These are phyloP conservation scores for Morella rubra DNA, from an alignment of 306 rosid genomes.

Conservation along the genomic window DNA sequence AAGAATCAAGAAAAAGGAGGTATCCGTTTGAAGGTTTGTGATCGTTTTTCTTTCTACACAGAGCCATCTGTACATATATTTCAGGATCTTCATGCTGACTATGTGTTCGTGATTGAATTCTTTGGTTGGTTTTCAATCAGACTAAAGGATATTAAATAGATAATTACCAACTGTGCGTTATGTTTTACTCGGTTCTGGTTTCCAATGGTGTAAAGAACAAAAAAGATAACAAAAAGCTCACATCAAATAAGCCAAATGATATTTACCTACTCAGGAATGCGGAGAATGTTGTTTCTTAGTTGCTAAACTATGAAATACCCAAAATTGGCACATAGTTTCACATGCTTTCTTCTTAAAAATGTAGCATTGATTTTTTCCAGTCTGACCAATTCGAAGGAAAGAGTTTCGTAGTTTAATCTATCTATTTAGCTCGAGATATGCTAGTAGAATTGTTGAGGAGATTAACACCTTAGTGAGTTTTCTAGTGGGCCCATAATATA, in stretches of 20 bases:
- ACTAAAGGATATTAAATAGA: not conserved
- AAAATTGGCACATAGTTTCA: not conserved
- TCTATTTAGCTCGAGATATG: conserved; percentile 13
- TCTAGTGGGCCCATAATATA: no score
- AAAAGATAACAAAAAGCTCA: not conserved
- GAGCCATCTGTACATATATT: not conserved
- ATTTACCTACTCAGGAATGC: not conserved
- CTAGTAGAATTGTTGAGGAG: not conserved
- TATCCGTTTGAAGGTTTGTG: conserved; percentile 51
- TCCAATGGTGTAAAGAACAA: not conserved
- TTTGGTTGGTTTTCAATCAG: not conserved
- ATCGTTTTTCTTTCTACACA: conserved; percentile 24
- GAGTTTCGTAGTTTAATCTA: conserved; percentile 3
- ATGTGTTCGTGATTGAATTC: not conserved
- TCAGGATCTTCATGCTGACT: not conserved
- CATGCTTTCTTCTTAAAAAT: not conserved
- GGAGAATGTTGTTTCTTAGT: no score
- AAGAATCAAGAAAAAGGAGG: conserved; percentile 69
- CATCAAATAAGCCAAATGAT: not conserved
- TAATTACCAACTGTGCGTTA: not conserved
- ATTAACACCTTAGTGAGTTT: no score
- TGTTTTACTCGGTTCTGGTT: not conserved
- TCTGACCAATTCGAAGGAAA: conserved; percentile 1
- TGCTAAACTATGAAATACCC: not conserved
- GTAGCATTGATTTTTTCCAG: conserved; percentile 15